Evolutionary conservation across 768 basidiomycete genomes (phyloP).

Genomic region (Tremella yokohamensis): DNA sequence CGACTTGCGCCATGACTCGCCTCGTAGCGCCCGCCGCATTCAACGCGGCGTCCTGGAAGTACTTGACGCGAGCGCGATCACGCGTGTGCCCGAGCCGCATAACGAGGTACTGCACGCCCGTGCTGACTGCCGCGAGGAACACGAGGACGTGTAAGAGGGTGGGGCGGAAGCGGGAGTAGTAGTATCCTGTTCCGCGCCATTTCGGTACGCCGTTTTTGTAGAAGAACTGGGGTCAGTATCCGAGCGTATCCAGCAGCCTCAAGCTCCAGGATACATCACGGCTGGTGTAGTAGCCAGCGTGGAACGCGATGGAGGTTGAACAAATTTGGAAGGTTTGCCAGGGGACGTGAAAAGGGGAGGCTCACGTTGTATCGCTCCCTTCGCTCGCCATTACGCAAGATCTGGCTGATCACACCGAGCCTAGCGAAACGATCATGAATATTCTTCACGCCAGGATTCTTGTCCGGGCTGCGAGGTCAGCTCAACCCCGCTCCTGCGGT

Average conservation of each 20-base stretch:
- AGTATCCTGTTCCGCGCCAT: conserved; percentile 95
- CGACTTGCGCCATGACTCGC: not conserved
- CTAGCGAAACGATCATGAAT: conserved; percentile 88
- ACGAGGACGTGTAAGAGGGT: conserved; percentile 73
- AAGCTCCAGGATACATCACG: too few species aligned
- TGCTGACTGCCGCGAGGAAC: conserved; percentile 74
- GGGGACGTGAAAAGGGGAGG: not conserved
- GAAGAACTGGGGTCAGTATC: conserved; percentile 57
- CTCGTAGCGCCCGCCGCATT: conserved; percentile 22
- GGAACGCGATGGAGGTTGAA: too few species aligned
- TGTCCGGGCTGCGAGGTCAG: conserved; percentile 69
- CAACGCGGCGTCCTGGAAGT: conserved; percentile 37
- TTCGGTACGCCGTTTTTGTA: conserved; percentile 95
- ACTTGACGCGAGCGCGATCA: conserved; percentile 65
- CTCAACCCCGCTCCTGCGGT: not conserved
- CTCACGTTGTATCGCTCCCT: conserved; percentile 65
- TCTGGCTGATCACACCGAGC: conserved; percentile 76
- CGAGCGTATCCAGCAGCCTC: not conserved
- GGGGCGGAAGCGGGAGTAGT: conserved; percentile 94
- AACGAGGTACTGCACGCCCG: conserved; percentile 75
- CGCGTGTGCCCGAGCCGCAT: conserved; percentile 71
- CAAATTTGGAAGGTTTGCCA: too few species aligned
- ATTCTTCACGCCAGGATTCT: conserved; percentile 79
- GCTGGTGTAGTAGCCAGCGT: too few species aligned
- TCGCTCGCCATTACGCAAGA: conserved; percentile 70